phyloP scores from a whole-genome alignment of 2,329 filamentous ascomycete species.

The Penicillium sp. region DNA sequence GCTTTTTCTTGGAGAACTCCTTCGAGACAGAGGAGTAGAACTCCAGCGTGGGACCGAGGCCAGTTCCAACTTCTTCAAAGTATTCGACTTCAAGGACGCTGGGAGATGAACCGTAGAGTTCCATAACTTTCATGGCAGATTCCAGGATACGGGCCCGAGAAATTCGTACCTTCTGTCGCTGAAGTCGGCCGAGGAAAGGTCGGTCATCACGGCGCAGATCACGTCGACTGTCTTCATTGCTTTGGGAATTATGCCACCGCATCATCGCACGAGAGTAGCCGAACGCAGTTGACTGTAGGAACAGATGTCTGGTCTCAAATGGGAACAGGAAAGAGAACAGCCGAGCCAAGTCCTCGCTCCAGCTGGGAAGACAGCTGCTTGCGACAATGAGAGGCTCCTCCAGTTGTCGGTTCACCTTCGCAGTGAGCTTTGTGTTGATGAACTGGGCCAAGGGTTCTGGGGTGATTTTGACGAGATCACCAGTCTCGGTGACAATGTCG shows the following conservation, averaged over 20 bases:
- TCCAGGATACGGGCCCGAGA: conserved; percentile 92
- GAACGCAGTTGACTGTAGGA: conserved; percentile 96
- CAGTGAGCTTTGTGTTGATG: conserved; percentile 96
- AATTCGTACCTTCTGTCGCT: conserved; percentile 97
- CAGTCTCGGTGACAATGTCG: conserved; percentile 78
- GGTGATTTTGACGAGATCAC: conserved; percentile 66
- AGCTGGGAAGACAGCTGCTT: conserved; percentile 90
- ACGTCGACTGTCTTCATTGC: conserved; percentile 72
- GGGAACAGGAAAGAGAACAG: conserved; percentile 96
- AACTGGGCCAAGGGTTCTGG: conserved; percentile 87
- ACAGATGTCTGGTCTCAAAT: conserved; percentile 94
- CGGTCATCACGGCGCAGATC: conserved; percentile 83
- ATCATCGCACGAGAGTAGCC: conserved; percentile 97
- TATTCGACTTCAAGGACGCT: conserved; percentile 97
- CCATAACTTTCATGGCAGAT: conserved; percentile 97
- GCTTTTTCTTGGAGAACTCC: conserved; percentile 95
- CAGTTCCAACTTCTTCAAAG: conserved; percentile 97
- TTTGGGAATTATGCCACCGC: conserved; percentile 90
- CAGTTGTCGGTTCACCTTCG: conserved; percentile 92
- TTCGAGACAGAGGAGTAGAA: conserved; percentile 98
- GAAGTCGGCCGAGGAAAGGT: conserved; percentile 84
- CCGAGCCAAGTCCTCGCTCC: conserved; percentile 92
- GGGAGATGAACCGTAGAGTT: conserved; percentile 93
- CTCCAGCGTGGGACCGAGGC: conserved; percentile 89
- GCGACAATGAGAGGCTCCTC: conserved; percentile 96